Base-by-base conservation (phyloP, 2,329 filamentous ascomycete genomes). In the Penicillium brasilianum region DNA sequence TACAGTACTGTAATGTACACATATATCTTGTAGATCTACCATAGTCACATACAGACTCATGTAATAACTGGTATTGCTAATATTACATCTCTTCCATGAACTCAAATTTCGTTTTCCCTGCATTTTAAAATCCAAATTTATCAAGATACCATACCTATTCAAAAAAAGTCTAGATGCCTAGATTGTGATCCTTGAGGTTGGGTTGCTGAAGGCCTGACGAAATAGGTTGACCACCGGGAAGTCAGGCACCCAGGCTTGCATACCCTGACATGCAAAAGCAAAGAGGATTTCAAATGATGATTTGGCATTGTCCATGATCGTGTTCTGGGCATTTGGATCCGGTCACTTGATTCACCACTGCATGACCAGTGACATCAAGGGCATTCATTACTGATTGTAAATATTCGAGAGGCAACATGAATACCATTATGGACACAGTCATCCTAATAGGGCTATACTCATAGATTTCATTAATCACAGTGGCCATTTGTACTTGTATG, bases 221-320 rank as follows among this genome's bases (percentile, higher is more conserved):
- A 43, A 51, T 20, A 46, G 54, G 43, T 43, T 55, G 49, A 51
- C n/a, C n/a, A n/a, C n/a, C 53, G 32, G 22, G 11, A 3, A 41
- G 53, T 66, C 57, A 64, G 64, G 64, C 64, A 62, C 53, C 49
- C 48, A 59, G 64, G 61, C 64, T 61, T 66, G 64, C 64, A 64
- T 62, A 25, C 37, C 50, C n/a, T 28, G 36, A 37, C 41, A 55
- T 59, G 59, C 51, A 55, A 46, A 46, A 39, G 52, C 37, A 50
- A 44, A 22, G 22, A 34, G 18, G 3, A 37, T 39, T 34, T 34
- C 48, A 20, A 50, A 20, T 50, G 28, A 50, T 50, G 48, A 50
- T 50, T 34, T 50, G 48, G 48, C 48, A 50, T 34, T 11, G 13
- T 32, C 9, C 48, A 34, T 28, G 4, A n/a, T 25, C 20, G 6